Percentiles rank a stretch among this genome's conserved stretches.
phyloP scores from a whole-genome alignment of 1,139 yeast species.

The Hanseniaspora gamundiae region DNA sequence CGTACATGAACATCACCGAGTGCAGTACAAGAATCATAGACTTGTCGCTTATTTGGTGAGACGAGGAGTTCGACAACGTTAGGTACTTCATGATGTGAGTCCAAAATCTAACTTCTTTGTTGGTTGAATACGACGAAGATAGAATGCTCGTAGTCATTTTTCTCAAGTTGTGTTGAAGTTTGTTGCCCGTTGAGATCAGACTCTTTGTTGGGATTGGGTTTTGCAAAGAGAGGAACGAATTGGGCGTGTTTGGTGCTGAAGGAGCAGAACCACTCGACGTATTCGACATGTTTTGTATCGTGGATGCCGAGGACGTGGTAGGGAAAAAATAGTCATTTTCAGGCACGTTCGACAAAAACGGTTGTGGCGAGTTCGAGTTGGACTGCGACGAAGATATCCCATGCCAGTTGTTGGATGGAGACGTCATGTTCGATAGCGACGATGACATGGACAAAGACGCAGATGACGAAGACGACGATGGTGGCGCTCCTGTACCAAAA shows the following conservation, averaged over 20 bases:
- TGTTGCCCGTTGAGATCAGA: conserved; percentile 1
- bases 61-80: conserved; percentile 15
- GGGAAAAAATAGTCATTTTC: neutral
- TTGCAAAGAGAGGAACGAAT: neutral
- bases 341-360: too few species aligned
- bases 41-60: conserved; percentile 13
- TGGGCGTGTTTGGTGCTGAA: neutral
- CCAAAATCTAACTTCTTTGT: conserved; percentile 16
- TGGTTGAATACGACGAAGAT: conserved; percentile 4
- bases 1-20: conserved; percentile 14
- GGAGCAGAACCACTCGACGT: neutral
- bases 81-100: conserved; percentile 18
- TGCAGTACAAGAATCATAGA: conserved; percentile 19
- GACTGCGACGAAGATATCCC: too few species aligned
- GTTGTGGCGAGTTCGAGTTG: too few species aligned
- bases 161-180: conserved; percentile 3
- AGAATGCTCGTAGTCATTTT: conserved; percentile 5
- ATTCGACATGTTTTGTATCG: neutral
- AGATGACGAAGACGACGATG: too few species aligned
- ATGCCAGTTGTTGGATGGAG: too few species aligned
- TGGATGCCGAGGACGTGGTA: neutral
- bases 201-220: conserved; percentile 4
- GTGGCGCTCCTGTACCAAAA: too few species aligned
- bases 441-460: too few species aligned
- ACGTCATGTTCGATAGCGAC: too few species aligned